phyloP scores from a whole-genome alignment of 306 rosid species.

The Cucurbita pepo region DNA sequence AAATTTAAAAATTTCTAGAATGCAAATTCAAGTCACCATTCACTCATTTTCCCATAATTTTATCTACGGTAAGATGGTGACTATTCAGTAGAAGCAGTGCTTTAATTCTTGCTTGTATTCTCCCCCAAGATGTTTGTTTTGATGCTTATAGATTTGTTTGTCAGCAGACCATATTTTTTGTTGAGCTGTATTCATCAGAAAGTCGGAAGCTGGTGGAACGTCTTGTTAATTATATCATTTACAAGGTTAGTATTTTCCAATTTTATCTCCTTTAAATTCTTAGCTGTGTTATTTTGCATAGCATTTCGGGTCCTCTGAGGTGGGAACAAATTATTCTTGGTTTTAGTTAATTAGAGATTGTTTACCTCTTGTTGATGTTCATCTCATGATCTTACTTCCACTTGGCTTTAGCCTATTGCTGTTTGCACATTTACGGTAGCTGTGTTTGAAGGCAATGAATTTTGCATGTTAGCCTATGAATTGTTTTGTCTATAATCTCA shows the following conservation, averaged over 20 bases:
- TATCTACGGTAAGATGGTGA: not conserved
- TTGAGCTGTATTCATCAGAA: conserved; percentile 72
- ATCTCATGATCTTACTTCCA: not conserved
- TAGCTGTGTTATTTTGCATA: not conserved
- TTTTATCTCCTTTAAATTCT: not conserved
- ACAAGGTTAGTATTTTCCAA: conserved; percentile 46
- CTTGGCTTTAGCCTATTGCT: not conserved
- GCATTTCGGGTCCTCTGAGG: not conserved
- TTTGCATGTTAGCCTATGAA: not conserved
- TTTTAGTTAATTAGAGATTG: not conserved
- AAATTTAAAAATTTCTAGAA: not conserved
- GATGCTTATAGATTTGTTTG: conserved; percentile 4
- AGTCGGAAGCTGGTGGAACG: conserved; percentile 68
- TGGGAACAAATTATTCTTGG: not conserved
- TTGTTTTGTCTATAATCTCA: not conserved
- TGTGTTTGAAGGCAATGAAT: not conserved
- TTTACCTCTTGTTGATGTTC: not conserved
- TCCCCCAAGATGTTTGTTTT: not conserved
- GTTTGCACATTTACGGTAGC: not conserved
- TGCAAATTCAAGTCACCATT: not conserved
- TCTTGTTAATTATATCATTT: conserved; percentile 72
- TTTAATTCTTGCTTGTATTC: not conserved
- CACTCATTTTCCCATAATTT: not conserved
- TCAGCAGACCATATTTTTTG: conserved; percentile 68
- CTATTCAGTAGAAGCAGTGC: not conserved